Evolutionary conservation across 2,329 filamentous ascomycete species (phyloP), one percentile per base, ranked within the genome.

Genomic region (Meredithiella fracta): DNA sequence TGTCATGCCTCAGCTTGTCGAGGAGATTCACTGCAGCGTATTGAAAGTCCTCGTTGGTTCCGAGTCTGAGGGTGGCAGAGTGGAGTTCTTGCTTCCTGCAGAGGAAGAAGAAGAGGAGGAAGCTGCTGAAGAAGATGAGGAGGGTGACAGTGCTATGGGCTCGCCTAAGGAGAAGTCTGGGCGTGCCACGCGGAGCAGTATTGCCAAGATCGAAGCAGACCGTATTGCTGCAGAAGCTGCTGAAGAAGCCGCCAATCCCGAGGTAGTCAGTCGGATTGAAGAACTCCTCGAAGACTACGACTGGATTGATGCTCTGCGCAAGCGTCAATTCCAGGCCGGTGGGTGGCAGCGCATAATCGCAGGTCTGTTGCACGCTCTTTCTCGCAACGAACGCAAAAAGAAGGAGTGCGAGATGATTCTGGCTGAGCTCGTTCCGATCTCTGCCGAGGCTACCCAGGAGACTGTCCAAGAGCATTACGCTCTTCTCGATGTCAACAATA

Each of bases 311-410:
- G 79, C 86, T 60, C 73, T 96, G 22, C 81, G 82, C 60, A 85
- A 85, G 63, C 84, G 91, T 49, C 83, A 95, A 61, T 95, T 97
- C 65, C 75, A 79, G 60, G 79, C 91, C 47, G 92, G 91, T 56
- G 89, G 89, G 20, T 98, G 92, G 92, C 81, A 96, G 67, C 69
- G 88, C 59, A 91, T 96, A 60, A 77, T 97, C 64, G 82, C 94
- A 47, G 92, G 90, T 5, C 72, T 97, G 15, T 69, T 98, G 15
- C 76, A 95, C 66, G 89, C 94, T 62, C 71, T 97, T 3, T 92
- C 89, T 1, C 83, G 85, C 64, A 80, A 82, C 51, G 81, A 85
- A 50, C 75, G 82, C 8, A 77, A 83, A 56, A 79, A 85, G 59
- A 73, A 77, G n/a, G 67, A 70, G 22, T 96, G 89, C 65, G 87